Conservation (phyloP, 2,329 filamentous ascomycete species). For the Talaromyces sp. region DNA sequence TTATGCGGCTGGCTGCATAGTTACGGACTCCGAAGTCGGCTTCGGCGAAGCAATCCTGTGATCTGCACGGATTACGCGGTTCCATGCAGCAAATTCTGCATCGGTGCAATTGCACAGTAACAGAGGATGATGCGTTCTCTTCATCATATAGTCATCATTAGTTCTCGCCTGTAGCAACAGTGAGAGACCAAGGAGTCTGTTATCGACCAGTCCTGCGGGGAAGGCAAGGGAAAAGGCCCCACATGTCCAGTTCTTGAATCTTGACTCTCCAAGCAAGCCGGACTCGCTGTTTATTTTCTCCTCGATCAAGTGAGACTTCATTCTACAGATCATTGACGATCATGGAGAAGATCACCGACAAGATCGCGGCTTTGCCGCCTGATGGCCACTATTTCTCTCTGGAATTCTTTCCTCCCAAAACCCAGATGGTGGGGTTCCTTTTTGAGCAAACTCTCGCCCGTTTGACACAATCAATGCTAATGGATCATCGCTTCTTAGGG, state of each 20-base stretch:
- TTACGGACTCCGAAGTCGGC: neutral
- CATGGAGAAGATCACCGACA: conserved; percentile 90
- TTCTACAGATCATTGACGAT: conserved; percentile 1
- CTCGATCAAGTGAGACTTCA: neutral
- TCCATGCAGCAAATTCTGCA: neutral
- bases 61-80: neutral
- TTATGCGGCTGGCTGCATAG: neutral
- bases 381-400: conserved; percentile 87
- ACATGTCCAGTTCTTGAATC: neutral
- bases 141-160: neutral
- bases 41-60: neutral
- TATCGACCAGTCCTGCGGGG: neutral
- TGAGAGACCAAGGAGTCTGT: neutral
- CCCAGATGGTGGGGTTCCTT: conserved; percentile 61
- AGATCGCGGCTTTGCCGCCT: conserved; percentile 82
- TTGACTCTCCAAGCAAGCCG: neutral
- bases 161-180: neutral
- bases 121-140: neutral
- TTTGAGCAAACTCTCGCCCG: conserved; percentile 3
- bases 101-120: neutral
- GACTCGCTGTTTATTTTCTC: neutral
- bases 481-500: conserved; percentile 46
- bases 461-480: neutral
- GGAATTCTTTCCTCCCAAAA: conserved; percentile 99
- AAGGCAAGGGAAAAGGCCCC: neutral